Percentiles rank a stretch among this genome's conserved stretches.
Conservation (phyloP, 768 basidiomycete genomes). For the Hygrocybe coccinea region DNA sequence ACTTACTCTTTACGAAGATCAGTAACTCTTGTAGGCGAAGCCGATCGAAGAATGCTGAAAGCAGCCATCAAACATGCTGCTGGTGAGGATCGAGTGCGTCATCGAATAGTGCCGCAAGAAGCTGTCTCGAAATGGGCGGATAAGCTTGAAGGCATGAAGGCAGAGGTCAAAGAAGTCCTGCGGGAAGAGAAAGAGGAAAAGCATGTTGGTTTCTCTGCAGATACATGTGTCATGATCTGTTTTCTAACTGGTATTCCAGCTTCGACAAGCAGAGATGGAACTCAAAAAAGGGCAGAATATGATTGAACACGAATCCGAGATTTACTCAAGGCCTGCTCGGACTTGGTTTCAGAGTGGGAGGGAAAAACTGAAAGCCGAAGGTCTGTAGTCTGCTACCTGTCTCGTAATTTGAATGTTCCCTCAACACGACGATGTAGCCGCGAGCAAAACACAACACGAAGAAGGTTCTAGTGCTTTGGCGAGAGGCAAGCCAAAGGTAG, state of each 20-base stretch:
- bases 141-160: slow-evolving; percentile 64
- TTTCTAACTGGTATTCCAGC: slow-evolving; percentile 36
- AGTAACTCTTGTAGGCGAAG: slow-evolving; percentile 91
- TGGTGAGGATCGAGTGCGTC: slow-evolving; percentile 75
- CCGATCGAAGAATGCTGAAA: slow-evolving; percentile 94
- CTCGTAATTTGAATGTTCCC: slow-evolving; percentile 2
- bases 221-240: slow-evolving; percentile 5
- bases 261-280: slow-evolving; percentile 94
- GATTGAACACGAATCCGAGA: slow-evolving; percentile 89
- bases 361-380: slow-evolving; percentile 77
- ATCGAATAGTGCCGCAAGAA: slow-evolving; percentile 81
- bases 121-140: slow-evolving; percentile 64
- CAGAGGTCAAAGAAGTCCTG: slow-evolving; percentile 74
- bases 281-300: slow-evolving; percentile 92
- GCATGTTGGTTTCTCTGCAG: slow-evolving; percentile 44
- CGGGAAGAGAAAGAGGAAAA: slow-evolving; percentile 96
- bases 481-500: slow-evolving; percentile 39
- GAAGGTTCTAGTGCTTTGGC: slow-evolving; percentile 38
- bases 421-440: slow-evolving; percentile 39
- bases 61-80: slow-evolving; percentile 86
- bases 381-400: slow-evolving; percentile 35
- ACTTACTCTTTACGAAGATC: slow-evolving; percentile 50
- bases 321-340: slow-evolving; percentile 86
- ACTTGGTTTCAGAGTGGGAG: slow-evolving; percentile 97
- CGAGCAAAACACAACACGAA: slow-evolving; percentile 75